phyloP scores from a whole-genome alignment of 2,329 filamentous ascomycete genomes.

The Huntiella bhutanensis region DNA sequence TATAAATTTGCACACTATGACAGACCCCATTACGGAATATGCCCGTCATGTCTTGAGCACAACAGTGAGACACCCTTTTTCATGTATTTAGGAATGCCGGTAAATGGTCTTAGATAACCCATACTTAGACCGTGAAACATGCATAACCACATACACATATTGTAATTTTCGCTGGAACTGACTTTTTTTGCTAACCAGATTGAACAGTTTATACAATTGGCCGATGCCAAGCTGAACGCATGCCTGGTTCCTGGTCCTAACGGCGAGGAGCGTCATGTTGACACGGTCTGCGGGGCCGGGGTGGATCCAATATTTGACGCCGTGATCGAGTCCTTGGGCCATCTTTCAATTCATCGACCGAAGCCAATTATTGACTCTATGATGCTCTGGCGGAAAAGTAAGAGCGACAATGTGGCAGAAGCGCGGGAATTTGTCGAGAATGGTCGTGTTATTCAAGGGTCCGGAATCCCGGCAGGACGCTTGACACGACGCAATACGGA shows the following conservation, averaged over 20 bases:
- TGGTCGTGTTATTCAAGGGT: slow-evolving; percentile 16
- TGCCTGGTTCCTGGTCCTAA: slow-evolving; percentile 57
- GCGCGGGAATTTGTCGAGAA: slow-evolving; percentile 41
- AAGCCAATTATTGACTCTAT: slow-evolving; percentile 92
- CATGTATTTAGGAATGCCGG: background rate
- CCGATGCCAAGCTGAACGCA: slow-evolving; percentile 87
- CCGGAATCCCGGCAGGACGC: background rate
- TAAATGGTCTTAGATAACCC: background rate
- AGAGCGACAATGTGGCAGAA: slow-evolving; percentile 70
- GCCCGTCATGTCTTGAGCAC: slow-evolving; percentile 92
- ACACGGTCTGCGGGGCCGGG: slow-evolving; percentile 76
- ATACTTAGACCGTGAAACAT: background rate
- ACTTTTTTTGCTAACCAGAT: slow-evolving; percentile 10
- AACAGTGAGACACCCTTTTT: slow-evolving; percentile 35
- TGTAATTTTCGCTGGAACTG: slow-evolving; percentile 2
- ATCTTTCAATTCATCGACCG: slow-evolving; percentile 85
- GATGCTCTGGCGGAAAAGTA: slow-evolving; percentile 94
- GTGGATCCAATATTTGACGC: slow-evolving; percentile 84
- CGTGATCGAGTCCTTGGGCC: slow-evolving; percentile 76
- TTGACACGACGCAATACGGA: slow-evolving; percentile 59
- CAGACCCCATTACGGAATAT: slow-evolving; percentile 94
- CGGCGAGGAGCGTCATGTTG: slow-evolving; percentile 67
- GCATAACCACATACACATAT: background rate
- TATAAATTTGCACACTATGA: slow-evolving; percentile 36
- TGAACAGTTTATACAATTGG: slow-evolving; percentile 67